Evolutionary conservation across 2,329 filamentous ascomycete species (phyloP), one percentile per base, ranked within the genome.

Genomic region (Harringtonia lauricola): DNA sequence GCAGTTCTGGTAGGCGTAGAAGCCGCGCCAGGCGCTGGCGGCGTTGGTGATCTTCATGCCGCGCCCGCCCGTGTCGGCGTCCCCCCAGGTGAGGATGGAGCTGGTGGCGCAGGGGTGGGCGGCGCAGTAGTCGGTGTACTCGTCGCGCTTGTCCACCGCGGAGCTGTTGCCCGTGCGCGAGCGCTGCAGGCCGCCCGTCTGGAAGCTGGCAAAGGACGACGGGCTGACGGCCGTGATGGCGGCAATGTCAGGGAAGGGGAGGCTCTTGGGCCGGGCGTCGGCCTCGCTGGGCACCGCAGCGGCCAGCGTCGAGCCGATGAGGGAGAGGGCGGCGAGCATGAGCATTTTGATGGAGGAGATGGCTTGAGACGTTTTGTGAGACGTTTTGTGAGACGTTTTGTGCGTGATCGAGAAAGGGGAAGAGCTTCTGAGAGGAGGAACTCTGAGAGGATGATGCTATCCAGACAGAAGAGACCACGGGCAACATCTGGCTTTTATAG

Each of bases 31-130:
- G 30, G 36, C 44, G 18, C 8, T 24, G 36, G 29, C 44, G 8
- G 39, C 44, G 24, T 46, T 46, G 39, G 44, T 46, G 18, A 46
- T 47, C 26, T 28, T 36, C 33, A 47, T 47, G 8, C 41, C 45
- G 26, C 38, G 41, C 18, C 41, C 45, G 8, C 41, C 41, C 9
- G 21, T 43, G 41, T 43, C 41, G 3, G 41, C 19, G 6, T 47
- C 45, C 5, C 45, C 45, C 26, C 40, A 43, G 10, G 41, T 43
- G 8, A 43, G 15, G 4, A 8, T 28, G 28, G 41, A 8, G 5
- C 15, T 9, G 1, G 41, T n/a, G 10, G n/a, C n/a, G 22, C 41
- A 42, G 3, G 39, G 14, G 10, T 30, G n/a, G 8, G 26, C n/a
- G 21, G 19, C 13, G 31, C 21, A 41, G 39, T 35, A 5, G 21